phyloP scores from a whole-genome alignment of 2,329 filamentous ascomycete genomes.

The Trichoderma sp. region DNA sequence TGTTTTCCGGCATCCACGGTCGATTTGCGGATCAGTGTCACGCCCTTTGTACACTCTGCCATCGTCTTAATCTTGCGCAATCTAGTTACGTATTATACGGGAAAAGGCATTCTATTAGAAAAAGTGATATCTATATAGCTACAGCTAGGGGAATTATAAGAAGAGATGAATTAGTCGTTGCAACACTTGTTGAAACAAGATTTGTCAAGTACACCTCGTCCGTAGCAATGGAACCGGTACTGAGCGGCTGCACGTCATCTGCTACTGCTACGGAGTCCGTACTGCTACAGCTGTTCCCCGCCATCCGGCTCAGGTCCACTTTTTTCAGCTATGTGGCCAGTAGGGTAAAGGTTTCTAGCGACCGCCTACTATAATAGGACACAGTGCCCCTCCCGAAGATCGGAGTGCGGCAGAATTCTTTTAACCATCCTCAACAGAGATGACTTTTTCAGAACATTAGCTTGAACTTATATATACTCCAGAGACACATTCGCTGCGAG shows the following conservation, averaged over 20 bases:
- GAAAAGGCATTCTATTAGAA: too few species aligned
- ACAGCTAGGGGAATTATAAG: too few species aligned
- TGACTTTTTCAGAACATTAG: neutral
- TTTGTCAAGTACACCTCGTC: neutral
- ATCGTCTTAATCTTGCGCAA: too few species aligned
- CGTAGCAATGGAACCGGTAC: neutral
- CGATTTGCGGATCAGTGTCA: too few species aligned
- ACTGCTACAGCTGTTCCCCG: neutral
- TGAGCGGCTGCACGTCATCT: neutral
- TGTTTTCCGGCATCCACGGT: too few species aligned
- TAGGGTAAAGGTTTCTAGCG: neutral
- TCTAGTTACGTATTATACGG: too few species aligned
- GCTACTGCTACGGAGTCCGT: too few species aligned
- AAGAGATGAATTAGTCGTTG: too few species aligned
- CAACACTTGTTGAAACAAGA: neutral
- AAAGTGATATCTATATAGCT: too few species aligned
- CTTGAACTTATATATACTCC: neutral
- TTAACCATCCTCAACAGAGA: neutral
- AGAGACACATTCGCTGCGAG: neutral
- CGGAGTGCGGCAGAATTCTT: constrained; percentile 7
- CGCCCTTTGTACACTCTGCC: too few species aligned
- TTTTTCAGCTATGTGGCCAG: neutral
- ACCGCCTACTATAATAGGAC: constrained; percentile 3
- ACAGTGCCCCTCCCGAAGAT: constrained; percentile 4
- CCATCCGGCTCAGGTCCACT: neutral